Base-by-base conservation (phyloP, 1,139 yeast species). In the Meyerozyma guilliermondii region DNA sequence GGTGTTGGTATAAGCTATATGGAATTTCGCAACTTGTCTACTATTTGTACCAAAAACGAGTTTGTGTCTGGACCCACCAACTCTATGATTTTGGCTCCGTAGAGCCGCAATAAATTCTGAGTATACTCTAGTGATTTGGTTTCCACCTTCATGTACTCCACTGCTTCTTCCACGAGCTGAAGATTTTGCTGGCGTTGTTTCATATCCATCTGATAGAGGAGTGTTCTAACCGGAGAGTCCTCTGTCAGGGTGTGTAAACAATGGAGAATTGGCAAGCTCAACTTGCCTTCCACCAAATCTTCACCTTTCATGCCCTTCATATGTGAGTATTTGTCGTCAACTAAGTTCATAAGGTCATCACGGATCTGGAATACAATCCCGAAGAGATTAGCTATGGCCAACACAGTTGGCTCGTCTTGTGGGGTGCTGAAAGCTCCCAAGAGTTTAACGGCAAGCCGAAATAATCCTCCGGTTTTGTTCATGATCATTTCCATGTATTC, bases 401-500 rank as follows among this genome's bases (percentile, higher is more conserved):
- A 71, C 38, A 81, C 61, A 5, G 58, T 48, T 16, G 27, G 17
- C 9, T 9, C 17, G 8, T 18, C 41, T 7, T 26, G 14, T 8
- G 23, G 37, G 13, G 16, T 20, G 23, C 35, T 8, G 43, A 59
- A 60, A 14, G 55, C 47, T 50, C 74, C 81, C 74, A 89, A 71
- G 30, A 89, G 63, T 46, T 81, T 66, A 4, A 84, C 79, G 0
- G 92, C 81, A 34, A 89, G 66, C 45, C 96, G 70, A 56, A 88
- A 85, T 28, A 89, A 65, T 0, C 97, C 96, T 1, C 96, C 96
- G 0, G 97, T 89, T 56, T 89, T 89, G 57, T 87, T 81, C 74
- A 78, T 78, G 14, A 86, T 95, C 97, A 91, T 91, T 38, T 72
- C 71, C 34, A 81, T 60, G 56, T 91, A 89, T 52, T 87, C 84